phyloP scores from a whole-genome alignment of 768 basidiomycete genomes.

The Suillus bovinus region DNA sequence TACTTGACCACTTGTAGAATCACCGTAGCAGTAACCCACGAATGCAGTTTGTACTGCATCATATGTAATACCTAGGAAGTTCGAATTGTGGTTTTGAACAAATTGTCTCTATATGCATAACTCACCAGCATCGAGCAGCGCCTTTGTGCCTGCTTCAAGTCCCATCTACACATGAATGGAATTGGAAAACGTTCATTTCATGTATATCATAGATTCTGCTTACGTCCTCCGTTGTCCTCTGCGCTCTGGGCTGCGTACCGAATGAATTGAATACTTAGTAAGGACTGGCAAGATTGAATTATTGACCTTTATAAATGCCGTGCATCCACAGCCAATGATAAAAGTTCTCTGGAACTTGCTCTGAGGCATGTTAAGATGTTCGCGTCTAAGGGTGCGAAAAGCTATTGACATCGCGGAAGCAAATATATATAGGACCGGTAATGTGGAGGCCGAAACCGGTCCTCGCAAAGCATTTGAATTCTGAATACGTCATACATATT shows the following conservation, averaged over 20 bases:
- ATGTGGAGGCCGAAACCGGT: background rate
- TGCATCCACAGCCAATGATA: slow-evolving; percentile 72
- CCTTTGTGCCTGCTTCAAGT: slow-evolving; percentile 84
- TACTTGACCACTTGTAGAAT: slow-evolving; percentile 77
- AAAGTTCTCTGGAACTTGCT: slow-evolving; percentile 41
- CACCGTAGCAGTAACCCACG: slow-evolving; percentile 80
- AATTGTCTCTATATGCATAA: background rate
- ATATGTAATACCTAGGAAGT: slow-evolving; percentile 72
- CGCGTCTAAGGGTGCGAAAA: too few species aligned
- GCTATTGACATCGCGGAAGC: too few species aligned
- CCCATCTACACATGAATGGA: slow-evolving; percentile 61
- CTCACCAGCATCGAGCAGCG: slow-evolving; percentile 78
- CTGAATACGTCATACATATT: too few species aligned
- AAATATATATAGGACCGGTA: slow-evolving; percentile 3
- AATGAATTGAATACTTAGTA: slow-evolving; percentile 13
- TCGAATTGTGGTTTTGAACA: background rate
- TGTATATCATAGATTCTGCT: slow-evolving; percentile 22
- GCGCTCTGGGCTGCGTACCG: slow-evolving; percentile 56
- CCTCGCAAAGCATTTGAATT: background rate
- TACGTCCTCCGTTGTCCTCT: slow-evolving; percentile 72
- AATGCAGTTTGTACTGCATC: slow-evolving; percentile 72
- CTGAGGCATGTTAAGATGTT: background rate
- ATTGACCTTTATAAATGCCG: slow-evolving; percentile 74
- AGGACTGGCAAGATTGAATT: background rate
- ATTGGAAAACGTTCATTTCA: background rate